Evolutionary conservation across 2,329 filamentous ascomycete species (phyloP).

Genomic region (Diplodia sapinea): DNA sequence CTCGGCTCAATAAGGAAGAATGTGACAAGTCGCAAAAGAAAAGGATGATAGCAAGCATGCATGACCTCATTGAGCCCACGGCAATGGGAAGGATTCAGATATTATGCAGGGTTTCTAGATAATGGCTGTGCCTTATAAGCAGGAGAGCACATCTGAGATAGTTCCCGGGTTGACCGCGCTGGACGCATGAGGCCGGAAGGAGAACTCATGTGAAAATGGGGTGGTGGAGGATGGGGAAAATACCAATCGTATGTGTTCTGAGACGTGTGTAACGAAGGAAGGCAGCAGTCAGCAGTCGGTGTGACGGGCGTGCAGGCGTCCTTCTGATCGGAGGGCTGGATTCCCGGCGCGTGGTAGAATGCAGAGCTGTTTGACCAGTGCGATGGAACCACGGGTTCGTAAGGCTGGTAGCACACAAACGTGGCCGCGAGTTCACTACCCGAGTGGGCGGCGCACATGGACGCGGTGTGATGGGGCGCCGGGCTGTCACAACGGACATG

Average conservation of each 20-base stretch:
- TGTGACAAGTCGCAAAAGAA: background rate
- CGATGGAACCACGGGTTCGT: constrained; percentile 8
- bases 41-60: background rate
- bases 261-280: background rate
- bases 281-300: constrained; percentile 2
- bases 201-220: background rate
- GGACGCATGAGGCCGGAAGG: background rate
- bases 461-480: constrained; percentile 14
- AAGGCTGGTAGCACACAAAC: constrained; percentile 1
- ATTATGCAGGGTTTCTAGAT: constrained; percentile 10
- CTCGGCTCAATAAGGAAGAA: background rate
- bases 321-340: background rate
- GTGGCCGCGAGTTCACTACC: background rate
- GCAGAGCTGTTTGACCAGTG: background rate
- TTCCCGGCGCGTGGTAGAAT: constrained; percentile 21
- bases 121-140: background rate
- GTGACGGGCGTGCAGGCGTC: constrained; percentile 1
- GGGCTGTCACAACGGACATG: constrained; percentile 20
- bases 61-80: background rate
- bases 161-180: background rate
- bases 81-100: constrained; percentile 3
- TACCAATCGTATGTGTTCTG: background rate
- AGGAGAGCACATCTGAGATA: background rate
- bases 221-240: background rate
- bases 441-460: background rate